Evolutionary conservation across 2,329 filamentous ascomycete species (phyloP).

Genomic region (Colletotrichum destructivum): DNA sequence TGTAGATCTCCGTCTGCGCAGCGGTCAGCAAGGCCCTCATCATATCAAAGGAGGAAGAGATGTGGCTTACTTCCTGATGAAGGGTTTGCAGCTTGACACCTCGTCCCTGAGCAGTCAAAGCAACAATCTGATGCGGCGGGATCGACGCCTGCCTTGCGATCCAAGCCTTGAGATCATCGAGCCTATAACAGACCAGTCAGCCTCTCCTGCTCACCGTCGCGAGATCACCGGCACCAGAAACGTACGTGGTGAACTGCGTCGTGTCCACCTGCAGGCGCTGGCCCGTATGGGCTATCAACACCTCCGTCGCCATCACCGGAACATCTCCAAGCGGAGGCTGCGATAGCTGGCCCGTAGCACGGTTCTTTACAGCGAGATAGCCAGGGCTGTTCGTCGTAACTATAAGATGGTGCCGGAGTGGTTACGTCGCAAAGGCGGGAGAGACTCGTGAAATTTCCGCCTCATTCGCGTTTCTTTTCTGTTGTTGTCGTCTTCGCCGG

Average conservation of each 20-base stretch:
- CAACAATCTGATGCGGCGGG: constrained; percentile 83
- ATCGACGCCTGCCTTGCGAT: constrained; percentile 83
- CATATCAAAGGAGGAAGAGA: neutral
- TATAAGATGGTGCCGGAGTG: neutral
- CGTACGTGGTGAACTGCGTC: constrained; percentile 81
- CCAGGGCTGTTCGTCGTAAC: neutral
- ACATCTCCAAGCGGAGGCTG: constrained; percentile 58
- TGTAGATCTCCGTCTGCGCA: constrained; percentile 84
- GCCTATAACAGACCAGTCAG: constrained; percentile 59
- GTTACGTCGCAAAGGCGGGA: neutral
- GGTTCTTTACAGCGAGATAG: constrained; percentile 8
- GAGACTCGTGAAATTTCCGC: neutral
- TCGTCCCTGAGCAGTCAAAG: constrained; percentile 88
- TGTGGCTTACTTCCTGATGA: constrained; percentile 77
- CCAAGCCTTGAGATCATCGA: constrained; percentile 89
- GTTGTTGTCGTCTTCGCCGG: constrained; percentile 8
- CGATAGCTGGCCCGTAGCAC: constrained; percentile 34
- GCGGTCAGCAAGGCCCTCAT: constrained; percentile 32
- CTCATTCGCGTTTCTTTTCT: neutral
- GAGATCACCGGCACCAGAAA: neutral
- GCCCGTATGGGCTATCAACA: constrained; percentile 94
- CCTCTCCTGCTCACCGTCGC: constrained; percentile 18
- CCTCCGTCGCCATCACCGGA: constrained; percentile 86
- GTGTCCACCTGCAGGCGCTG: constrained; percentile 86
- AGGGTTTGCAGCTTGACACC: constrained; percentile 86